Evolutionary conservation across 2,329 filamentous ascomycete species (phyloP), one percentile per base, ranked within the genome.

Genomic region (Dactylellina drechsleri): DNA sequence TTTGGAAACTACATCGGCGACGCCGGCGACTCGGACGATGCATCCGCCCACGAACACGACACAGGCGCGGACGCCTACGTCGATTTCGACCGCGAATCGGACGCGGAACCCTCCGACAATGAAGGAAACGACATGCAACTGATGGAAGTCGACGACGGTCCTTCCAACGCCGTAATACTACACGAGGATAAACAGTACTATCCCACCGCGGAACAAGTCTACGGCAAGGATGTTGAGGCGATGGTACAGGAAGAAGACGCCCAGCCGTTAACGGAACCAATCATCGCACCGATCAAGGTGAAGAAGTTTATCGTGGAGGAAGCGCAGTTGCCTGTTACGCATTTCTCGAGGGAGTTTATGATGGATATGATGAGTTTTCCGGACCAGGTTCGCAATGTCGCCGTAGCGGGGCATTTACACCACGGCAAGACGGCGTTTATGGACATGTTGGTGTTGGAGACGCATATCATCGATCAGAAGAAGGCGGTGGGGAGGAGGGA

Each of bases 141-240:
- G 79, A 98, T 99, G 94, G 92, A 98, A 80, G 84, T 98, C 50
- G 88, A 92, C 82, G 90, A 93, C 57, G 93, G 91, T 13, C 92
- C 94, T 2, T 97, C 93, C 4, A 99, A 98, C 82, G 94, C 95
- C 60, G 93, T 99, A n/a, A 87, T 99, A 70, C 87, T 99, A 53
- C 95, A 99, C 83, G 95, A 99, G 85, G 95, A 99, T 84, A 99
- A 99, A 83, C 95, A 98, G 82, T 99, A 99, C 83, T 99, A 99
- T 81, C 95, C 95, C 31, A 97, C 93, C n/a, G 95, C 95, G 67
- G 90, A 94, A 81, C 95, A 99, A 82, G 90, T 97, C 49, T 99
- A 98, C 81, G 95, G 95, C 61, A 87, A 89, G 79, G 93, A 95
- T 83, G 95, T 99, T 79, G 95, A 99, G 83, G 95, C 94, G 0